Evolutionary conservation across 108 stramenopile species (phyloP).

Genomic region (Skeletonema potamos): DNA sequence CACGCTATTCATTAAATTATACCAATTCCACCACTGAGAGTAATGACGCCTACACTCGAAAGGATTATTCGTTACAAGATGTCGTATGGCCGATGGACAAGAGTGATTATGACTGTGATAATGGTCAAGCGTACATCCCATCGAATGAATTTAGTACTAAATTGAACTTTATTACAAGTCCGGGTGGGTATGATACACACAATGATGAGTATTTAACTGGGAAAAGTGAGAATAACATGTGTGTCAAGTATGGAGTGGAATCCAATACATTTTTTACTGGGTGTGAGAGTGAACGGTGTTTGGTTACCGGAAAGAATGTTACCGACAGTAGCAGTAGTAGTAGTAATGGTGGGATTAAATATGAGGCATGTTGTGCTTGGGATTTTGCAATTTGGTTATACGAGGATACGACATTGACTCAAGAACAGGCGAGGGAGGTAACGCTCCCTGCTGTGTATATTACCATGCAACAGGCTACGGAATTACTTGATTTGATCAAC

Average conservation of each 20-base stretch:
- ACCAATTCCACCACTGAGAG: constrained; percentile 30
- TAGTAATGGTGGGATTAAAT: neutral
- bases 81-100: constrained; percentile 44
- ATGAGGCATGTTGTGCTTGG: constrained; percentile 65
- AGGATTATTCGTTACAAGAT: constrained; percentile 18
- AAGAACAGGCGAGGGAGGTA: neutral
- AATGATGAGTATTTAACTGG: constrained; percentile 40
- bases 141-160: neutral
- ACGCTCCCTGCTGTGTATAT: constrained; percentile 53
- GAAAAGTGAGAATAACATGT: constrained; percentile 21
- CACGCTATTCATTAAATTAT: constrained; percentile 36
- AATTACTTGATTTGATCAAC: constrained; percentile 22
- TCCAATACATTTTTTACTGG: constrained; percentile 1
- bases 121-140: constrained; percentile 39
- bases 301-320: constrained; percentile 43
- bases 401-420: constrained; percentile 22
- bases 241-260: constrained; percentile 30
- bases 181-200: constrained; percentile 18
- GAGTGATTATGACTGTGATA: constrained; percentile 49
- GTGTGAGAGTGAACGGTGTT: constrained; percentile 46
- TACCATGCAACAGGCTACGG: constrained; percentile 45
- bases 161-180: constrained; percentile 12
- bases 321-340: neutral
- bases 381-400: constrained; percentile 50
- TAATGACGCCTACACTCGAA: constrained; percentile 13